Percentiles rank a stretch among this genome's conserved stretches.
Conservation (phyloP, 805 yeast genomes). For the Barnettozyma salicaria region DNA sequence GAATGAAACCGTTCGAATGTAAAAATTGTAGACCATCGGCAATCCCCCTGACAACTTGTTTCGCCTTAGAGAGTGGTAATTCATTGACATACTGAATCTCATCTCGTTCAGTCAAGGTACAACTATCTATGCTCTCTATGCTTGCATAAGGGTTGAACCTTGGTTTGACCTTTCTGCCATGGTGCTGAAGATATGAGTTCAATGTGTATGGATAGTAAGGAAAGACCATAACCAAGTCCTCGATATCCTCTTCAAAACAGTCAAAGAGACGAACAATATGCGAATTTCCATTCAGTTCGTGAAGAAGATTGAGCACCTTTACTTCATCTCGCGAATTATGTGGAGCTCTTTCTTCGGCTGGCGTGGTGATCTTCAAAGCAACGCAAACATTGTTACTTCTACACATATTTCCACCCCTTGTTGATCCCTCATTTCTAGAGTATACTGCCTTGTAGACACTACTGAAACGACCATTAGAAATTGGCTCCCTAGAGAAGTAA, state of each 20-base stretch:
- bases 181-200: constrained; percentile 27
- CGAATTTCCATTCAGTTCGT: constrained; percentile 20
- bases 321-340: constrained; percentile 46
- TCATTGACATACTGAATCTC: constrained; percentile 12
- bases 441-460: constrained; percentile 31
- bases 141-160: constrained; percentile 31
- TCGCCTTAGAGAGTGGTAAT: constrained; percentile 14
- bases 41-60: constrained; percentile 32
- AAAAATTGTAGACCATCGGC: constrained; percentile 50
- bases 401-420: no score
- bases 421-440: no score
- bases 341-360: constrained; percentile 48
- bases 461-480: constrained; percentile 42
- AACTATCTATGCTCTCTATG: not conserved
- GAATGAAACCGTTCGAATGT: constrained; percentile 74
- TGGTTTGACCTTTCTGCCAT: constrained; percentile 25
- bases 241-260: constrained; percentile 21
- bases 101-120: constrained; percentile 16
- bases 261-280: constrained; percentile 23
- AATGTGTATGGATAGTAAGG: constrained; percentile 36
- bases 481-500: constrained; percentile 17
- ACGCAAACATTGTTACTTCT: constrained; percentile 15
- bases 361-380: constrained; percentile 44
- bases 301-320: constrained; percentile 26
- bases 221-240: constrained; percentile 37